phyloP scores from a whole-genome alignment of 768 basidiomycete genomes.

The Tricholoma bakamatsutake region DNA sequence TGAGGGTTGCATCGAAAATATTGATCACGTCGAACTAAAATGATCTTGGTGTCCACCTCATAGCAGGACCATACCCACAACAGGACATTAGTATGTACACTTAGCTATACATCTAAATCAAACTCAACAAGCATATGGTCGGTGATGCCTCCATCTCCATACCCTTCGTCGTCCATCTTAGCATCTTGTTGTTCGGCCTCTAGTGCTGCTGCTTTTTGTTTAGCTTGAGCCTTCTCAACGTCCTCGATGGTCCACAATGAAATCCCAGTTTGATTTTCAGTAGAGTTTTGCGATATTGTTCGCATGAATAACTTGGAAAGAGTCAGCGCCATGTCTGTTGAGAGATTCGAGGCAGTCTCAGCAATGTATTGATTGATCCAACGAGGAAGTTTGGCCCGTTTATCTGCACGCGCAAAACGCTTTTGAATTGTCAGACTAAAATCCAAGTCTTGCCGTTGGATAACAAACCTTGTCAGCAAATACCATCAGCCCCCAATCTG shows the following conservation, averaged over 20 bases:
- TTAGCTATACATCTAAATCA: slow-evolving; percentile 37
- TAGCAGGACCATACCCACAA: neutral
- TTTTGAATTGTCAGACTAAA: slow-evolving; percentile 21
- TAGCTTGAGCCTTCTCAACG: slow-evolving; percentile 78
- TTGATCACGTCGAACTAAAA: slow-evolving; percentile 7
- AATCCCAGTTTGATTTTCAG: slow-evolving; percentile 91
- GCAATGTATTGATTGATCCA: slow-evolving; percentile 99
- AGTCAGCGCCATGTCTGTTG: slow-evolving; percentile 95
- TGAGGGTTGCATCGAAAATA: slow-evolving; percentile 31
- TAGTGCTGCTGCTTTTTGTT: slow-evolving; percentile 63
- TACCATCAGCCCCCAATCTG: slow-evolving; percentile 99
- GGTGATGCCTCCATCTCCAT: slow-evolving; percentile 61
- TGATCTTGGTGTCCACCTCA: slow-evolving; percentile 30
- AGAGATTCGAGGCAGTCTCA: slow-evolving; percentile 95
- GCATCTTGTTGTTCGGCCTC: slow-evolving; percentile 38
- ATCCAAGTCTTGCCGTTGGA: neutral
- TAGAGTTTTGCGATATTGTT: slow-evolving; percentile 96
- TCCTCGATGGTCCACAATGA: slow-evolving; percentile 95
- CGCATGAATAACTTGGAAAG: slow-evolving; percentile 96
- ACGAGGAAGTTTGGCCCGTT: slow-evolving; percentile 90
- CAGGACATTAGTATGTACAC: neutral
- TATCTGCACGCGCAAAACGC: slow-evolving; percentile 91
- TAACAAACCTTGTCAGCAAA: slow-evolving; percentile 92
- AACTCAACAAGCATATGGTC: slow-evolving; percentile 58
- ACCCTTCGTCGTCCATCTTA: slow-evolving; percentile 45